phyloP scores from a whole-genome alignment of 305 asterid genomes.

The Fraxinus greggii region DNA sequence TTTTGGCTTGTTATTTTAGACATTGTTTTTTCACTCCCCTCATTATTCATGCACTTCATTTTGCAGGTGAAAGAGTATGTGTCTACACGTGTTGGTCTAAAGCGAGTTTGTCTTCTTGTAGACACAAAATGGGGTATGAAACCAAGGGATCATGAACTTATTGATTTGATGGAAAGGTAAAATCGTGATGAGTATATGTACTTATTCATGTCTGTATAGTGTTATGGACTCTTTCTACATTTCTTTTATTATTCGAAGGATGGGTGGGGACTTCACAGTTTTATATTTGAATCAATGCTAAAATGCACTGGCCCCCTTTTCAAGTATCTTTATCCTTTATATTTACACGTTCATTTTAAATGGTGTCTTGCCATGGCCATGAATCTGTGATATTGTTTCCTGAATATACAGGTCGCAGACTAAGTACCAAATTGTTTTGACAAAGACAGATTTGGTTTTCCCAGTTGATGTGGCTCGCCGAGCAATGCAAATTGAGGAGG shows the following conservation, averaged over 20 bases:
- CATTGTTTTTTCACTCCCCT: constrained; percentile 11
- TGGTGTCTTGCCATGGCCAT: neutral
- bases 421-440: constrained; percentile 84
- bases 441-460: constrained; percentile 85
- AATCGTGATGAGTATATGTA: neutral
- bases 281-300: neutral
- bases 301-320: neutral
- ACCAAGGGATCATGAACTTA: constrained; percentile 82
- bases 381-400: constrained; percentile 10
- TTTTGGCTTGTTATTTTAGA: neutral
- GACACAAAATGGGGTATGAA: constrained; percentile 99
- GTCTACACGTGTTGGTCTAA: constrained; percentile 63
- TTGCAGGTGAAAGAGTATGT: constrained; percentile 97
- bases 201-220: neutral
- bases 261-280: neutral
- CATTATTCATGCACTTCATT: constrained; percentile 12
- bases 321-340: neutral
- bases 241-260: constrained; percentile 3
- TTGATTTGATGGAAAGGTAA: constrained; percentile 96
- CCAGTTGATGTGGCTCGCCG: constrained; percentile 94
- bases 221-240: neutral
- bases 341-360: neutral
- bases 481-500: constrained; percentile 99
- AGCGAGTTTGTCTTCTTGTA: constrained; percentile 83
- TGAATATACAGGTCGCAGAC: constrained; percentile 61